Evolutionary conservation across 495 filamentous ascomycete species (phyloP), one percentile per base, ranked within the genome.

Genomic region (Hyaloscypha bicolor): DNA sequence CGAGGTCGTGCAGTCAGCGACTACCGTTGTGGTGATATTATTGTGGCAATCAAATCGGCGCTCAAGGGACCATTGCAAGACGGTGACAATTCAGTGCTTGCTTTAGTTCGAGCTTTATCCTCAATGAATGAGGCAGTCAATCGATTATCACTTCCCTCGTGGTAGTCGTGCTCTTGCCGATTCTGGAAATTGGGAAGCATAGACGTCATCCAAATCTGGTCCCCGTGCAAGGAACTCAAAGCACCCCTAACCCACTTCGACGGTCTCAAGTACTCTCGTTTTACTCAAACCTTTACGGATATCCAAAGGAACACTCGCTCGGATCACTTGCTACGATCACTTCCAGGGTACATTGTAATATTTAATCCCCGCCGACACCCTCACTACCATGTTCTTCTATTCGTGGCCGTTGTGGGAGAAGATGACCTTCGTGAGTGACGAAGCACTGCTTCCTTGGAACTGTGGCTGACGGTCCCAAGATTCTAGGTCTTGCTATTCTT

Each of bases 331-430:
- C 19, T n/a, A n/a, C 9, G 19, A 11, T 6, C 51, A 56, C 4
- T 48, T 19, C 6, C 42, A 4, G 4, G 9, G 9, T 4, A 6
- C 8, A 48, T 4, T 48, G 35, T 32, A 30, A 32, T 29, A 25
- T 29, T 30, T 53, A n/a, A 56, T 30, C 9, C 22, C 19, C 25
- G 19, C 30, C 53, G 19, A 56, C 42, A 19, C 42, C 4, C 42
- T 22, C 12, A 6, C 39, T 62, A 65, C n/a, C 53, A 74, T 73
- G 42, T 97, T 97, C 80, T 97, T 94, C 80, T 72, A 79, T 48
- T 82, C 79, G 45, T 97, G 93, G 94, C 75, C 83, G 69, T 78
- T 95, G 72, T 98, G 94, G 94, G 86, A 96, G 84, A 90, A 97
- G 83, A 85, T 97, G 87, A 89, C 86, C 68, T 89, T 97, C 79